Conservation (phyloP, 371 early-diverging fungal species). For the Lichtheimia ramosa region DNA sequence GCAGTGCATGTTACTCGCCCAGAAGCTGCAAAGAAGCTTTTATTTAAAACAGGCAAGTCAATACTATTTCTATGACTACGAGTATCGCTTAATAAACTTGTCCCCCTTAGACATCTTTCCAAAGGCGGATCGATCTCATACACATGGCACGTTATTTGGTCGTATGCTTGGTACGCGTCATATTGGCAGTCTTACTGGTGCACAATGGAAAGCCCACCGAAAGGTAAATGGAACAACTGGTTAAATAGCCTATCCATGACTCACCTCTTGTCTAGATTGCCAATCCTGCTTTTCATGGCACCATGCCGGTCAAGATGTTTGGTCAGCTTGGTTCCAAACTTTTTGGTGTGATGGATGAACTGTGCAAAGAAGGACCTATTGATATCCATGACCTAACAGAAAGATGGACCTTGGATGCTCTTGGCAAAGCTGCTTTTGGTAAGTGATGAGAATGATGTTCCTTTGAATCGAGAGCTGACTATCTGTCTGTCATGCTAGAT, state of each 20-base stretch:
- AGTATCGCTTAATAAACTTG: too few species aligned
- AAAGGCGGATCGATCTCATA: too few species aligned
- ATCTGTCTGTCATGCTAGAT: background rate
- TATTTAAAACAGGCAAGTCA: conserved; percentile 17
- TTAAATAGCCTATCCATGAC: background rate
- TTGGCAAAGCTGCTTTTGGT: conserved; percentile 25
- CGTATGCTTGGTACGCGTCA: too few species aligned
- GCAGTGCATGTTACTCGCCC: conserved; percentile 18
- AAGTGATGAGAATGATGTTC: background rate
- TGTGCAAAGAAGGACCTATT: background rate
- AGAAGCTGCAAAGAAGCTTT: conserved; percentile 13
- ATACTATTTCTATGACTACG: too few species aligned
- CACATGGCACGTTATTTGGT: too few species aligned
- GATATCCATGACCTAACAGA: conserved; percentile 15
- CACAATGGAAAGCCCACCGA: too few species aligned
- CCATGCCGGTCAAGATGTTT: conserved; percentile 26
- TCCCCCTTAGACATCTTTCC: too few species aligned
- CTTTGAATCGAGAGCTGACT: background rate
- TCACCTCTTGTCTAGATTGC: conserved; percentile 18
- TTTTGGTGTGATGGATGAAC: conserved; percentile 20
- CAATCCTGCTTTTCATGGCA: conserved; percentile 36
- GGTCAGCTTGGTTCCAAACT: conserved; percentile 7
- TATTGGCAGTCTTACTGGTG: too few species aligned
- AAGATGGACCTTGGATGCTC: conserved; percentile 28
- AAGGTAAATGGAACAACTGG: too few species aligned